These are phyloP conservation scores for Hypoxylon sp. DNA, from an alignment of 2,329 filamentous ascomycete genomes.

Conservation along the genomic window DNA sequence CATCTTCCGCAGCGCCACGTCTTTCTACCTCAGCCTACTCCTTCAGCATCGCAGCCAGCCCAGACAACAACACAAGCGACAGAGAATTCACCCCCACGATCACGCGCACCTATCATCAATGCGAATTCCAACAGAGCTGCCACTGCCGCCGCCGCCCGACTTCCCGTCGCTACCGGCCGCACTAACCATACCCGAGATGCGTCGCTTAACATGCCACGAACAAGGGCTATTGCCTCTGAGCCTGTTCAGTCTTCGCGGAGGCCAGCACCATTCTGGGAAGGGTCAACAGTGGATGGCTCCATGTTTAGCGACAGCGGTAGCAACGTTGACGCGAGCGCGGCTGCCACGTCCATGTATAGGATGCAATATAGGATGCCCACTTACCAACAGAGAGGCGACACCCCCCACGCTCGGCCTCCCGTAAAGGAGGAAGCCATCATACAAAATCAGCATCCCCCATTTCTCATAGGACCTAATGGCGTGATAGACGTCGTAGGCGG, in stretches of 20 bases:
- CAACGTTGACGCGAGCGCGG: conserved; percentile 49
- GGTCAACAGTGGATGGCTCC: conserved; percentile 53
- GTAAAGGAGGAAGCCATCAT: conserved; percentile 41
- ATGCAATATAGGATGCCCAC: conserved; percentile 40
- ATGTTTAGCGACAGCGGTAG: conserved; percentile 53
- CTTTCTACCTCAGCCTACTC: conserved; percentile 38
- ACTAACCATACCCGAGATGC: conserved; percentile 46
- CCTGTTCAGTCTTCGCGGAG: conserved; percentile 44
- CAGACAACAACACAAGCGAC: conserved; percentile 28
- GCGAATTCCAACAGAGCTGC: conserved; percentile 49
- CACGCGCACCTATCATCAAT: conserved; percentile 51
- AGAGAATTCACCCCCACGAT: conserved; percentile 47
- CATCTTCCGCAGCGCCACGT: conserved; percentile 46
- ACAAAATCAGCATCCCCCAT: conserved; percentile 44
- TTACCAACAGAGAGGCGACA: conserved; percentile 47
- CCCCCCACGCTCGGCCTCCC: conserved; percentile 46
- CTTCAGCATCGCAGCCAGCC: conserved; percentile 37
- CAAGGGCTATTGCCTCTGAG: conserved; percentile 46
- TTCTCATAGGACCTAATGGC: conserved; percentile 50
- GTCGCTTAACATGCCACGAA: conserved; percentile 43
- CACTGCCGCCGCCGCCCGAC: conserved; percentile 40
- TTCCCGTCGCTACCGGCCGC: conserved; percentile 43
- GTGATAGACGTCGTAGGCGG: conserved; percentile 48
- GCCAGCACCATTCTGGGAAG: conserved; percentile 52
- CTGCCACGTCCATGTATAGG: conserved; percentile 43